These are phyloP conservation scores for Collariella sp. DNA, from an alignment of 495 filamentous ascomycete species.

Conservation along the genomic window DNA sequence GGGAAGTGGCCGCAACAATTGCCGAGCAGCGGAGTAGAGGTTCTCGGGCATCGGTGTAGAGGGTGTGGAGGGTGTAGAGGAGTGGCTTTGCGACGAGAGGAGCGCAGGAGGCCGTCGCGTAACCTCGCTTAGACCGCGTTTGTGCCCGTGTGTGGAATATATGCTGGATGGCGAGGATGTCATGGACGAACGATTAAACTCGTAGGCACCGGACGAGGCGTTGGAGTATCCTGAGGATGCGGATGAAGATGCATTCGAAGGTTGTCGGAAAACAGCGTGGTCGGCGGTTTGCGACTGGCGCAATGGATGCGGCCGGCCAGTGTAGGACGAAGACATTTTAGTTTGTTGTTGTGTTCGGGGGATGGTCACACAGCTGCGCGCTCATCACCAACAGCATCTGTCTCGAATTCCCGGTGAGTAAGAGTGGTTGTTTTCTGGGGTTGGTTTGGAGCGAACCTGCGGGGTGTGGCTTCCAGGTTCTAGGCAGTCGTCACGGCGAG, in stretches of 20 bases:
- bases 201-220: constrained; percentile 52
- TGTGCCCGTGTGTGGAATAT: constrained; percentile 50
- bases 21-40: constrained; percentile 61
- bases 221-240: constrained; percentile 68
- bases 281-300: constrained; percentile 59
- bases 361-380: constrained; percentile 2
- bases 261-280: constrained; percentile 57
- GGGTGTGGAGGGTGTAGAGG: constrained; percentile 24
- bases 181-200: constrained; percentile 52
- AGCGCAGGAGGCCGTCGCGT: constrained; percentile 38
- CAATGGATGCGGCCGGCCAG: constrained; percentile 39
- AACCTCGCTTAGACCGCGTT: constrained; percentile 69
- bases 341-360: background rate
- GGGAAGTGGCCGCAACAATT: constrained; percentile 68
- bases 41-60: constrained; percentile 42
- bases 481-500: background rate
- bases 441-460: constrained; percentile 3
- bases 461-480: constrained; percentile 1
- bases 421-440: constrained; percentile 4
- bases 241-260: constrained; percentile 67
- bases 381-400: constrained; percentile 19
- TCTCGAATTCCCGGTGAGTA: background rate
- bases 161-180: constrained; percentile 69
- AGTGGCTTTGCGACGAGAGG: constrained; percentile 31
- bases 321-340: constrained; percentile 36